Base-by-base conservation (phyloP, 106 monocot genomes). In the Acorus gramineus region DNA sequence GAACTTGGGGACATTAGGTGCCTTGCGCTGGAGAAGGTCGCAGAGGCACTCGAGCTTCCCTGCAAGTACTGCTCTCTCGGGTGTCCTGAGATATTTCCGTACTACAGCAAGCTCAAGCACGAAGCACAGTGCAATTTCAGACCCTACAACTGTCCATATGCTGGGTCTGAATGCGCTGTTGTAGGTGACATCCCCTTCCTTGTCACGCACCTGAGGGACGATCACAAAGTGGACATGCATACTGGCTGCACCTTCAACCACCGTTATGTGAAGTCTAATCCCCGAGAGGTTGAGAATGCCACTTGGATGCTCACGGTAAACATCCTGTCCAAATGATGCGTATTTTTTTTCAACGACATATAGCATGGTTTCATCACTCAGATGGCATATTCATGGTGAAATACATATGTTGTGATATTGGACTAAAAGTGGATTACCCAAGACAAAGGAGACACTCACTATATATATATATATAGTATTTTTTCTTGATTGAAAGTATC, bases 261-360 rank as follows among this genome's bases (percentile, higher is more conserved):
- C 54, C 70, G 70, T 43, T 70, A 70, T 13, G 70, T 70, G 10
- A 70, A 70, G 57, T 70, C 70, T 7, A 70, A 70, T 54, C 70
- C 70, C 8, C 50, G 70, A 8, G 70, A 70, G 60, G 70, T 70
- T 14, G 61, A 70, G 46, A 70, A 70, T 54, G 70, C 70, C 14
- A 70, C 70, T 46, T 70, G 70, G 70, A 70, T 70, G 70, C 60
- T 70, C 53, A 70, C 70, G 3, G 70, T 70, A 60, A 70, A 55
- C 46, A 62, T 53, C 11, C 53, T 70, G 28, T 28, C 28, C 28
- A 28, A 28, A 28, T 28, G 28, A 28, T 28, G 28, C 28, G 28
- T 28, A 28, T 28, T 28, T 28, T 28, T 28, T 28, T 28, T 28
- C 1, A 28, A 28, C 28, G 28, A 28, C 28, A 28, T 28, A 28